phyloP scores from a whole-genome alignment of 371 early-diverging fungal species.

The Mucor circinelloides region DNA sequence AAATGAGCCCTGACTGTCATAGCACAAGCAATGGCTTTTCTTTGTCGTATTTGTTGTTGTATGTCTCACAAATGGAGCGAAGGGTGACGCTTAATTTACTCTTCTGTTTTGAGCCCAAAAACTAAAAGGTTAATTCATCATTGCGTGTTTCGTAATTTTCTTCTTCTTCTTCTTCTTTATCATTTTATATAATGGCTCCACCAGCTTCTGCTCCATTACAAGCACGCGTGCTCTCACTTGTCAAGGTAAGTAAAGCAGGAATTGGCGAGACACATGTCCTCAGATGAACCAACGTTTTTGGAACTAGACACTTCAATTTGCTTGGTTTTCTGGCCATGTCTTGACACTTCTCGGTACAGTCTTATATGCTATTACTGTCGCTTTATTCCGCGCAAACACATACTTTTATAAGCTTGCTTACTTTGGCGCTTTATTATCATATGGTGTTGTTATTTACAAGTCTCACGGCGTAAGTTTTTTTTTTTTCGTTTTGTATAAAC shows the following conservation, averaged over 20 bases:
- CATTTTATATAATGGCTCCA: slow-evolving; percentile 23
- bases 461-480: slow-evolving; percentile 72
- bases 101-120: not conserved
- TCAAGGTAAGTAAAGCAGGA: slow-evolving; percentile 16
- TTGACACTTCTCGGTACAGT: slow-evolving; percentile 40
- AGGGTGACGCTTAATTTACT: not conserved
- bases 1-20: no score
- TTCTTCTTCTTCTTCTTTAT: slow-evolving; percentile 12
- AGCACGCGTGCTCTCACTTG: slow-evolving; percentile 24
- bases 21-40: not conserved
- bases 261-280: not conserved
- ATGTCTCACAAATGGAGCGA: not conserved
- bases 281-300: not conserved
- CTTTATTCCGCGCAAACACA: slow-evolving; percentile 35
- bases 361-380: slow-evolving; percentile 33
- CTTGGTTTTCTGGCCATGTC: slow-evolving; percentile 57
- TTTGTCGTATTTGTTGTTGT: not conserved
- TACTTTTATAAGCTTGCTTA: slow-evolving; percentile 63
- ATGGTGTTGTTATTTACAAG: slow-evolving; percentile 88
- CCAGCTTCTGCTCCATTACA: slow-evolving; percentile 27
- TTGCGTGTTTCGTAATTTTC: slow-evolving; percentile 8
- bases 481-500: slow-evolving; percentile 10
- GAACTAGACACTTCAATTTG: slow-evolving; percentile 61
- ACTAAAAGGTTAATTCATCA: not conserved
- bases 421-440: slow-evolving; percentile 75